Percentiles rank a stretch among this genome's conserved stretches.
Evolutionary conservation across 1,284 basidiomycete species (phyloP).

Genomic region (Sanghuangporus baumii): DNA sequence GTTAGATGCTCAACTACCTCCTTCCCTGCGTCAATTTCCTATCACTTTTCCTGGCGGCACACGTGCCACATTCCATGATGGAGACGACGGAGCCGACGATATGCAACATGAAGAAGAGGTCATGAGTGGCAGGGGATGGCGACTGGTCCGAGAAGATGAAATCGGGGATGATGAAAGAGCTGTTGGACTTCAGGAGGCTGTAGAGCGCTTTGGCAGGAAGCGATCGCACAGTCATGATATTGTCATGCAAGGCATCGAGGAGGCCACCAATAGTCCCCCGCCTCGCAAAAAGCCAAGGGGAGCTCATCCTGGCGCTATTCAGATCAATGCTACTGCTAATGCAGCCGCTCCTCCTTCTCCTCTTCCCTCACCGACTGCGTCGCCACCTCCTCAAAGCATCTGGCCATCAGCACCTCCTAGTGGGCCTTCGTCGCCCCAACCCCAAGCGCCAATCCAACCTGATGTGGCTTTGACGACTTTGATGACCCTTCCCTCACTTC

Average conservation of each 20-base stretch:
- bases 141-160: conserved; percentile 62
- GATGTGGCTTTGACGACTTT: conserved; percentile 74
- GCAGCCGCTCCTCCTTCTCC: conserved; percentile 70
- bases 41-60: conserved; percentile 73
- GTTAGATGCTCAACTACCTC: conserved; percentile 61
- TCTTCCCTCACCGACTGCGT: conserved; percentile 75
- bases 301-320: conserved; percentile 47
- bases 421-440: conserved; percentile 61
- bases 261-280: conserved; percentile 50
- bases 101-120: conserved; percentile 66
- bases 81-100: conserved; percentile 54
- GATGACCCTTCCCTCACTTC: conserved; percentile 70
- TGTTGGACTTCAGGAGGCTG: conserved; percentile 66
- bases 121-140: conserved; percentile 66
- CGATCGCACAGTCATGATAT: conserved; percentile 61
- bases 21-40: conserved; percentile 65
- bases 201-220: conserved; percentile 77
- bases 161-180: conserved; percentile 41
- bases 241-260: conserved; percentile 76
- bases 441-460: conserved; percentile 68
- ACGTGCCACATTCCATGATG: conserved; percentile 70
- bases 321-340: conserved; percentile 59
- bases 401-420: conserved; percentile 76
- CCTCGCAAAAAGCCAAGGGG: conserved; percentile 71
- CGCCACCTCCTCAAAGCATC: conserved; percentile 64